Percentiles rank a stretch among this genome's conserved stretches.
Evolutionary conservation across 768 basidiomycete species (phyloP).

Genomic region (Trametes sanguinea): DNA sequence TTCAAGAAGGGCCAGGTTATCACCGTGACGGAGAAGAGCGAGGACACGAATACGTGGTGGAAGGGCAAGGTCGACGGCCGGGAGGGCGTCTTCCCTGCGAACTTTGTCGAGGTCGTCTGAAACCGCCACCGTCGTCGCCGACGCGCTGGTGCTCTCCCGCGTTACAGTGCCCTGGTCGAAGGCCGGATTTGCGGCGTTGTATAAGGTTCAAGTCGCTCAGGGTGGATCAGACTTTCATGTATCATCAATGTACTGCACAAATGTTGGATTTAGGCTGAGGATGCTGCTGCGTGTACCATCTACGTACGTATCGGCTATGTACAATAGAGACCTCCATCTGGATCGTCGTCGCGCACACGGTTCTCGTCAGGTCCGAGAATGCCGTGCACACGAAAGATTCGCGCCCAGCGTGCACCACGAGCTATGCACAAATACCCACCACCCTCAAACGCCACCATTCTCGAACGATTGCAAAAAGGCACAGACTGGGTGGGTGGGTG

Average conservation of each 20-base stretch:
- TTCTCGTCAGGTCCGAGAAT: too few species aligned
- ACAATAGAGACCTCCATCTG: too few species aligned
- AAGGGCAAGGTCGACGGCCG: slow-evolving; percentile 62
- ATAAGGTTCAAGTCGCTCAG: neutral
- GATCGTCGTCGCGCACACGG: too few species aligned
- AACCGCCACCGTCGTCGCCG: neutral
- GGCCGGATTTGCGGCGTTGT: neutral
- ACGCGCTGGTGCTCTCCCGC: too few species aligned
- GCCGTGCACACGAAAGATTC: too few species aligned
- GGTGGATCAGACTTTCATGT: neutral
- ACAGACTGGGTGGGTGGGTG: too few species aligned
- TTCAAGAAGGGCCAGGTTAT: slow-evolving; percentile 80
- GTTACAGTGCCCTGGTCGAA: too few species aligned
- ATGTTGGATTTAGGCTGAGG: too few species aligned
- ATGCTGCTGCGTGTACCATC: neutral
- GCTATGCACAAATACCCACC: too few species aligned
- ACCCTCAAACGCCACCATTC: too few species aligned
- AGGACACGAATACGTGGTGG: slow-evolving; percentile 83
- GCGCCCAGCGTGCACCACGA: too few species aligned
- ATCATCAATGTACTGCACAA: neutral
- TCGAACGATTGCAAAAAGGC: too few species aligned
- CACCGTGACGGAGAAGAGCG: slow-evolving; percentile 64
- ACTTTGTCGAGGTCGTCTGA: slow-evolving; percentile 71
- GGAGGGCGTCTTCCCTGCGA: slow-evolving; percentile 79
- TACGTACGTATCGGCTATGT: neutral